Base-by-base conservation (phyloP, 2,329 filamentous ascomycete species). In the Zymoseptoria crescenta region DNA sequence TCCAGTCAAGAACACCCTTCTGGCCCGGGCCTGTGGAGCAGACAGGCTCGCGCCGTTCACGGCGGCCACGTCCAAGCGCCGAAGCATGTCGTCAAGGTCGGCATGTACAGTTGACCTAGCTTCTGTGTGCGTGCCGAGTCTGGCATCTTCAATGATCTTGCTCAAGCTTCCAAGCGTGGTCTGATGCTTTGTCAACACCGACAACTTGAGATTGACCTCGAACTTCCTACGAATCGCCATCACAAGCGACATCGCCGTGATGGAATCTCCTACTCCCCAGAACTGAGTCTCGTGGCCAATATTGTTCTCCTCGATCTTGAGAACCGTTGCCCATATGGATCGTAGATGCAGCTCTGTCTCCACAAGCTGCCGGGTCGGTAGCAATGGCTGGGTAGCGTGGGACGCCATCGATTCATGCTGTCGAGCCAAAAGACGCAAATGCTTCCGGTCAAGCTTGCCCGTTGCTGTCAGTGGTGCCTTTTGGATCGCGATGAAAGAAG, bases 381-480 rank as follows among this genome's bases (percentile, higher is more conserved):
- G 9, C 21, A n/a, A 5, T 10, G 49, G 10, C 4, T 8, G 35
- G 10, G 9, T 16, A 41, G 35, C 4, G 16, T 16, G 35, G 10
- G 35, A 41, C 13, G 10, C 10, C 6, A 4, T 4, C 35, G 35
- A 13, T 41, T 16, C 10, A 1, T 9, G 16, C 3, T 16, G 10
- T 16, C 35, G 35, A 41, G 35, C 49, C 6, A 50, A 9, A 6
- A 21, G 5, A n/a, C 49, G 49, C 13, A 50, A 21, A 9, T 27
- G 49, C 49, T 50, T 10, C 10, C 81, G 82, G 68, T 95, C 84
- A 6, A 87, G 77, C 69, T 94, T 94, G 1, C 87, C 87, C 56
- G 87, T 87, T 0, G 81, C 70, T 0, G 87, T 92, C 66, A 86
- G 79, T 0, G 90, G 89, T 49, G 95, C 77, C 1, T 72, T 69